A percentile compares a stretch with the other conserved stretches of the same genome.
Evolutionary conservation across 2,329 filamentous ascomycete genomes (phyloP).

Genomic region (Tolypocladium inflatum): DNA sequence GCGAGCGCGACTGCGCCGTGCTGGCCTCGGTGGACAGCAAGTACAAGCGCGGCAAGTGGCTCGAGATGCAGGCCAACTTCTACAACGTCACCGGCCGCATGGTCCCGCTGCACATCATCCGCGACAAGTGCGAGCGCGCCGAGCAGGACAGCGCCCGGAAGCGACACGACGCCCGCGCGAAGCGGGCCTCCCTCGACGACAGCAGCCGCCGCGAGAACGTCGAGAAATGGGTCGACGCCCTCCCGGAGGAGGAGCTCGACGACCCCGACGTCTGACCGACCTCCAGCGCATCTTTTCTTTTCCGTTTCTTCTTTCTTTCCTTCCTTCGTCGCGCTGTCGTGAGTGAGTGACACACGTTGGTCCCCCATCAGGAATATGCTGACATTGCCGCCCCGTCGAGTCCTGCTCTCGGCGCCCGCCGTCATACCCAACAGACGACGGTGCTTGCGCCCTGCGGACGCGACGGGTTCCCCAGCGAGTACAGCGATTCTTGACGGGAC

Average conservation of each 20-base stretch:
- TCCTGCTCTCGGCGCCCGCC: background rate
- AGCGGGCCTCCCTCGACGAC: background rate
- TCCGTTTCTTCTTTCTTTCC: background rate
- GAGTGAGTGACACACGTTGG: background rate
- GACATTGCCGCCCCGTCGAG: background rate
- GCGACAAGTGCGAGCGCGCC: conserved; percentile 20
- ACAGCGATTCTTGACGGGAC: background rate
- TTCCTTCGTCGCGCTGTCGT: background rate
- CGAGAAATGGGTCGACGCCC: conserved; percentile 11
- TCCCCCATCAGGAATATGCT: background rate
- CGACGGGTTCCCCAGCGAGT: background rate
- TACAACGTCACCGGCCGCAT: conserved; percentile 32
- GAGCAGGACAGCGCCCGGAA: conserved; percentile 9
- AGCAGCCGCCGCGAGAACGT: conserved; percentile 4
- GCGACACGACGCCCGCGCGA: background rate
- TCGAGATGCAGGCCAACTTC: conserved; percentile 34
- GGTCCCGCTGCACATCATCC: conserved; percentile 27
- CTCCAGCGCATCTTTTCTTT: background rate
- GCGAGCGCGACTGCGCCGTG: conserved; percentile 21
- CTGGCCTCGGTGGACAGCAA: conserved; percentile 24
- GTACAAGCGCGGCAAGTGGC: conserved; percentile 23
- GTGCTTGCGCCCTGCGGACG: background rate
- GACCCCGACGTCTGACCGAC: background rate
- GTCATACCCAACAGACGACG: background rate
- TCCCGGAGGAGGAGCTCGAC: conserved; percentile 3